Conservation (phyloP, 2,329 filamentous ascomycete genomes). For the Allantophomopsis lycopodina region DNA sequence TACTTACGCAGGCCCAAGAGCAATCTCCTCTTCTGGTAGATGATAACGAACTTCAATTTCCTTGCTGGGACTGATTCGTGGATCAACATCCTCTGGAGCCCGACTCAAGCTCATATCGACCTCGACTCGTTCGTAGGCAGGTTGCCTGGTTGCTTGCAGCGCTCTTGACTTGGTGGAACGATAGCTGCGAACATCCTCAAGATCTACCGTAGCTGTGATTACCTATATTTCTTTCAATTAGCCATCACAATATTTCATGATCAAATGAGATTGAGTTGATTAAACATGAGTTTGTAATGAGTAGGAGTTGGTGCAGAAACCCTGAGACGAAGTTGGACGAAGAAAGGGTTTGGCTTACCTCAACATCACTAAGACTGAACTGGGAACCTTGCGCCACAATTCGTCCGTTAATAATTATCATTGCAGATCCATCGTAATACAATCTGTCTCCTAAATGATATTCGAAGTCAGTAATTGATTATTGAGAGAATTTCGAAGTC, state of each 20-base stretch:
- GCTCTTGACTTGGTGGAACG: constrained; percentile 22
- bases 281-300: too few relatives aligned
- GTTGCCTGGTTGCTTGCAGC: constrained; percentile 11
- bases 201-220: constrained; percentile 49
- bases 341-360: too few relatives aligned
- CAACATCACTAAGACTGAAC: constrained; percentile 25
- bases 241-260: too few relatives aligned
- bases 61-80: constrained; percentile 26
- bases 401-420: constrained; percentile 48
- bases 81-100: constrained; percentile 26
- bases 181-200: constrained; percentile 56
- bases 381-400: constrained; percentile 40
- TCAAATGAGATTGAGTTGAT: too few relatives aligned
- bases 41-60: constrained; percentile 37
- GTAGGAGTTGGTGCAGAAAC: too few relatives aligned
- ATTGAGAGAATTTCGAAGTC: too few relatives aligned
- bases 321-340: too few relatives aligned
- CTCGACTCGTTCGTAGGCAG: constrained; percentile 24
- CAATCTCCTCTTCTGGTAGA: constrained; percentile 53
- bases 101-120: constrained; percentile 27
- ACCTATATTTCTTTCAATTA: constrained; percentile 30
- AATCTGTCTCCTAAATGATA: constrained; percentile 34
- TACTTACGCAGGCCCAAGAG: constrained; percentile 30
- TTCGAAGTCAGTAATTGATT: too few relatives aligned
- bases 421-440: constrained; percentile 45